Evolutionary conservation across 2,329 filamentous ascomycete genomes (phyloP).

Genomic region (Monosporascus sp.): DNA sequence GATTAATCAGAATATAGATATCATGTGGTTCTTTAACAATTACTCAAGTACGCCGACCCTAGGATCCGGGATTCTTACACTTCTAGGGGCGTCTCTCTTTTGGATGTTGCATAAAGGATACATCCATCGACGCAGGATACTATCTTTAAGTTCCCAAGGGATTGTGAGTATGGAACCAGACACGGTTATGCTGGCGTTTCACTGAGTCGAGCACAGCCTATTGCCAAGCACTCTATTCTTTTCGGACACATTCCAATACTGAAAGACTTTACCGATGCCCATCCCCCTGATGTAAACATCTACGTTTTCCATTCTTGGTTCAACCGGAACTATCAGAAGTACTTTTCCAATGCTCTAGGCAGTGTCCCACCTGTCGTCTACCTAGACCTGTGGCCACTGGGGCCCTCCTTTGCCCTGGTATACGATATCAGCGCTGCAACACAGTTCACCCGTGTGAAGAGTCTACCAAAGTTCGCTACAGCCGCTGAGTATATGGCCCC

Average conservation of each 20-base stretch:
- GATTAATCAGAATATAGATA: no score
- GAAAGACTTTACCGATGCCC: constrained; percentile 15
- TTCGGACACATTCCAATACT: constrained; percentile 22
- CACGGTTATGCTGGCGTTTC: no score
- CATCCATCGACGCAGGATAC: no score
- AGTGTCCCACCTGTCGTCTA: constrained; percentile 22
- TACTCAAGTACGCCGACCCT: no score
- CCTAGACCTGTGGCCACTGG: constrained; percentile 23
- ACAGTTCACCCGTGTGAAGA: constrained; percentile 14
- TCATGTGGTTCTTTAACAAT: no score
- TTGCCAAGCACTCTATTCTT: constrained; percentile 22
- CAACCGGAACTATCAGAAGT: constrained; percentile 16
- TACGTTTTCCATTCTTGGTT: constrained; percentile 22
- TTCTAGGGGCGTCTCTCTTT: no score
- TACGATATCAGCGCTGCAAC: constrained; percentile 15
- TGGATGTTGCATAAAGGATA: no score
- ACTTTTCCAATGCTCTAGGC: constrained; percentile 20
- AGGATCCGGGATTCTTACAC: no score
- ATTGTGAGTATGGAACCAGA: no score
- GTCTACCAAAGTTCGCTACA: background rate
- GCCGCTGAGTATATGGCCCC: background rate
- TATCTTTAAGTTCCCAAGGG: no score
- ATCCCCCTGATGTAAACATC: constrained; percentile 22
- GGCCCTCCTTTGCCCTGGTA: constrained; percentile 12
- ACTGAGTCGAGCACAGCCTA: no score